A percentile compares a stretch with the other conserved stretches of the same genome.
These are phyloP conservation scores for Panicum hallii DNA, from an alignment of 202 grass and related monocot species.

Conservation along the genomic window DNA sequence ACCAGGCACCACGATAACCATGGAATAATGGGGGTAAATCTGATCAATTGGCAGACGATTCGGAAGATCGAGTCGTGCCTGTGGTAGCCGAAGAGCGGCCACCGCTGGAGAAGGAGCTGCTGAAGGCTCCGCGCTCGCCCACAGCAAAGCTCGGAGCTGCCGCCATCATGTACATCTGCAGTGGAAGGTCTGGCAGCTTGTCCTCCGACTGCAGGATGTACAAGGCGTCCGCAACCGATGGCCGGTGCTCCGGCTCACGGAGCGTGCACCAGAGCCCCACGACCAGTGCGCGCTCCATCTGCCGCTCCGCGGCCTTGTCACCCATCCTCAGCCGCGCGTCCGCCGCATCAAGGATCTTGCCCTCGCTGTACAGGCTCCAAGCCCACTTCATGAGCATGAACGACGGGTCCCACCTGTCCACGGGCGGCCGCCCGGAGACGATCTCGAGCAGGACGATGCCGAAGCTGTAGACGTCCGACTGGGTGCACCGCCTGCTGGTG, in stretches of 20 bases:
- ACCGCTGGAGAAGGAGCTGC: slow-evolving; percentile 3
- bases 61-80: not conserved
- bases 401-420: not conserved
- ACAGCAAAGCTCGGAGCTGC: not conserved
- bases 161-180: slow-evolving; percentile 19
- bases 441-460: slow-evolving; percentile 53
- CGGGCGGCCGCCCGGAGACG: slow-evolving; percentile 24
- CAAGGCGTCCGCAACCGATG: slow-evolving; percentile 35
- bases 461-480: slow-evolving; percentile 47
- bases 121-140: not conserved
- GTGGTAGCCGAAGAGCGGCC: not conserved
- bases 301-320: not conserved
- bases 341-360: not conserved
- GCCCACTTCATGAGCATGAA: slow-evolving; percentile 42
- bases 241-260: slow-evolving; percentile 37
- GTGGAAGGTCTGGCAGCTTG: slow-evolving; percentile 4
- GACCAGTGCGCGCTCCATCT: slow-evolving; percentile 41
- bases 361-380: slow-evolving; percentile 19
- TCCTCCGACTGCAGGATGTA: slow-evolving; percentile 42
- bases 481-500: slow-evolving; percentile 14
- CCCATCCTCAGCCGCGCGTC: slow-evolving; percentile 29
- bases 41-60: not conserved
- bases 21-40: too few relatives aligned
- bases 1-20: too few relatives aligned
- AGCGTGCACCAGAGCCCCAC: slow-evolving; percentile 58